A percentile compares a stretch with the other conserved stretches of the same genome.
These are phyloP conservation scores for Cronartium ribicola DNA, from an alignment of 1,284 basidiomycete genomes.

Conservation along the genomic window DNA sequence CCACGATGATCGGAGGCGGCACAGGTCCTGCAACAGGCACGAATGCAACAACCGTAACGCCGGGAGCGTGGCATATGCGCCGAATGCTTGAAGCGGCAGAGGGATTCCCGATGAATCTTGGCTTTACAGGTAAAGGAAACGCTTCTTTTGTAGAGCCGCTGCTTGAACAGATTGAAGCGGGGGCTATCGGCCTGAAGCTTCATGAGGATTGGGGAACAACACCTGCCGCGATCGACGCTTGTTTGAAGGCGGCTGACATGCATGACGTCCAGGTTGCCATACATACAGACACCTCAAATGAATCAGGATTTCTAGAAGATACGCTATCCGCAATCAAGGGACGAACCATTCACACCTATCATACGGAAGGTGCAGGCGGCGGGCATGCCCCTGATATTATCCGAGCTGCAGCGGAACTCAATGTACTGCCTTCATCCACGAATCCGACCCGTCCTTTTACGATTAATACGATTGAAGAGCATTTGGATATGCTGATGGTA, in stretches of 20 bases:
- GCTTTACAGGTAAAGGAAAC: constrained; percentile 63
- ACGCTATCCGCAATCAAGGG: constrained; percentile 86
- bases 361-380: constrained; percentile 91
- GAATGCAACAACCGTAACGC: constrained; percentile 91
- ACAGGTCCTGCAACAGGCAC: constrained; percentile 88
- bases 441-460: constrained; percentile 94
- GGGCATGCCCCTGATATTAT: constrained; percentile 99
- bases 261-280: constrained; percentile 97
- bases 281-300: constrained; percentile 71
- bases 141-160: constrained; percentile 69
- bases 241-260: constrained; percentile 77
- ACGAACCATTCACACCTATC: constrained; percentile 57
- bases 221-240: constrained; percentile 73
- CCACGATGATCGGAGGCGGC: constrained; percentile 54
- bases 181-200: constrained; percentile 85
- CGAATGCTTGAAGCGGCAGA: constrained; percentile 56
- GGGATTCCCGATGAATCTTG: constrained; percentile 38
- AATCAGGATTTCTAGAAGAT: constrained; percentile 55
- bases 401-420: constrained; percentile 79
- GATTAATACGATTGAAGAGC: constrained; percentile 90
- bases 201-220: constrained; percentile 97
- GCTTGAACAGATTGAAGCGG: constrained; percentile 78
- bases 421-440: constrained; percentile 94
- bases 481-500: constrained; percentile 97
- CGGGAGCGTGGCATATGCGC: constrained; percentile 74